Base-by-base conservation (phyloP, 768 basidiomycete genomes). In the Tubosaeta brunneosetosa region DNA sequence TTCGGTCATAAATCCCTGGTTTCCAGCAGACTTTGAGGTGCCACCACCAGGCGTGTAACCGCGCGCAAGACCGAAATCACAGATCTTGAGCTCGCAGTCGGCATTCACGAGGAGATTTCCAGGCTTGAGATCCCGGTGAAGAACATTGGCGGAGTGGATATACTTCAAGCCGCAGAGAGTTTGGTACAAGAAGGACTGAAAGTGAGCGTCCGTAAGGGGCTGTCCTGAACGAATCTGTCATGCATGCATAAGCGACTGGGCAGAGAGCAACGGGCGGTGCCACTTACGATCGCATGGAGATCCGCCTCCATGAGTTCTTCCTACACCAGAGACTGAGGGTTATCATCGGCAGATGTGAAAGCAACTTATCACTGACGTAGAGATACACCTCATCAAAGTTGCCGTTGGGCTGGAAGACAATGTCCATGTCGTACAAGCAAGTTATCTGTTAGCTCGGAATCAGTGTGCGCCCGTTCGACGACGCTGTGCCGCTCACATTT, bases 271-370 rank as follows among this genome's bases (percentile, higher is more conserved):
- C 27, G 17, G 6, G 22, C 8, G 34, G 17, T 13, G 40, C 40
- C 19, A 66, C 83, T 71, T 62, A 94, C 94, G 70, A 99, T 99
- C 17, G 97, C 97, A 64, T 98, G 97, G 17, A 99, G 79, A 81
- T 99, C 97, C 50, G 97, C 97, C 68, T 99, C 97, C 97, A 98
- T 99, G 60, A 98, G 83, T 70, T 99, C 97, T 75, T 98, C 94
- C 89, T 98, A 71, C 34, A 51, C 51, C 34, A 8, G 52, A 55
- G 33, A 51, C 47, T 25, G 38, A 14, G n/a, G 27, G 49, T 16
- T 19, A 44, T 50, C 25, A 43, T 52, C 33, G n/a, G 32, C n/a
- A 17, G 36, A 55, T n/a, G 11, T 36, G n/a, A 51, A 16, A 49
- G 32, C 10, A 9, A 46, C 9, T 17, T 16, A 43, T 56, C 37